These are phyloP conservation scores for Raffaelea arxii DNA, from an alignment of 2,329 filamentous ascomycete genomes.

Conservation along the genomic window DNA sequence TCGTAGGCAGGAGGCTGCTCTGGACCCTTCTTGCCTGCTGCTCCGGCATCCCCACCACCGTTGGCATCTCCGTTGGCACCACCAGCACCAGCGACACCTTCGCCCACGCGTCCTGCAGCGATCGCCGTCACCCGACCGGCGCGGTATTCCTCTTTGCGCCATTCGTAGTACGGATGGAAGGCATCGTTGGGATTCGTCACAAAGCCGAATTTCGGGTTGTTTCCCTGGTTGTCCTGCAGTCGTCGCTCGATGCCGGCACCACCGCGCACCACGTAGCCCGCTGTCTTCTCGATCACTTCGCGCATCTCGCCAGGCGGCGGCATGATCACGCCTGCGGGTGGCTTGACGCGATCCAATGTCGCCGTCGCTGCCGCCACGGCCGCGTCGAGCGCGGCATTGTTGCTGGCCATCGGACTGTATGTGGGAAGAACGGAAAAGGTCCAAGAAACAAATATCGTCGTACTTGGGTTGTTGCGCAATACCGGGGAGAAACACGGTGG, in stretches of 20 bases:
- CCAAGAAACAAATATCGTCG: background rate
- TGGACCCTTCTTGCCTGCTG: constrained; percentile 63
- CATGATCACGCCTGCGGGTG: constrained; percentile 74
- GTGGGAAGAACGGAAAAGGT: background rate
- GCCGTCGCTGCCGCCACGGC: constrained; percentile 33
- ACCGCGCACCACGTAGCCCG: constrained; percentile 73
- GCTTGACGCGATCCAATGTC: constrained; percentile 58
- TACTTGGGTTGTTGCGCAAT: background rate
- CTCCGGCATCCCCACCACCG: constrained; percentile 9
- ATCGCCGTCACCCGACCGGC: constrained; percentile 73
- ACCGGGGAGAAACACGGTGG: background rate
- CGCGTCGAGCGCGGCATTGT: constrained; percentile 27
- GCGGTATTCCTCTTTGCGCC: constrained; percentile 79
- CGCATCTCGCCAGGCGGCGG: constrained; percentile 80
- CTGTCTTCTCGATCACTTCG: constrained; percentile 81
- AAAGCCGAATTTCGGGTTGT: constrained; percentile 88
- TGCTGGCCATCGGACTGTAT: constrained; percentile 1
- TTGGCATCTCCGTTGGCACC: constrained; percentile 21
- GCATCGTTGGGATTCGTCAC: constrained; percentile 70
- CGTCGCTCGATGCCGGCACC: constrained; percentile 66
- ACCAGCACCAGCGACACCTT: constrained; percentile 40
- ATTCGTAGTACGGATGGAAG: constrained; percentile 82
- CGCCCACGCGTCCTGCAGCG: constrained; percentile 63
- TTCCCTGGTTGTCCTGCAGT: constrained; percentile 74
- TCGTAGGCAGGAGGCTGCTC: constrained; percentile 78